Base-by-base conservation (phyloP, 2,329 filamentous ascomycete species). In the Ambrosiella cleistominuta region DNA sequence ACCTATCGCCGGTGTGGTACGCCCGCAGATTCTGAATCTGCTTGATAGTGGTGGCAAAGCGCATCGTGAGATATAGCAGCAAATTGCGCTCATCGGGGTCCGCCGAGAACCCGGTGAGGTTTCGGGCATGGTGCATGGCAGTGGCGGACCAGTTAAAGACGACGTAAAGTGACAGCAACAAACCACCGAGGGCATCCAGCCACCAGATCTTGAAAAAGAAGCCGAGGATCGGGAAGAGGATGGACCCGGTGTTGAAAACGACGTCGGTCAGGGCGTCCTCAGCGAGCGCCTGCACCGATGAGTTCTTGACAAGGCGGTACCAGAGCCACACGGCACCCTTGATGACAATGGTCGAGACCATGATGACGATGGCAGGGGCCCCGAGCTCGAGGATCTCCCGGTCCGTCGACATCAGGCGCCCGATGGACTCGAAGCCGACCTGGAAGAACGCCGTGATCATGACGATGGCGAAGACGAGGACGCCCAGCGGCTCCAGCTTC, bases 1-100 rank as follows among this genome's bases (percentile, higher is more conserved):
- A 75, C 72, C 89, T 90, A 68, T 93, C 88, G 35, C 88, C 88
- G 0, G 83, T 82, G 65, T 94, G 88, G 67, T 93, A 94, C 1
- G 88, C 88, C 63, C 89, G 83, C 58, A 93, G 72, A 38, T 88
- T 88, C 67, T 93, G 88, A 61, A 94, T 93, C 67, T 88, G 83
- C 66, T 81, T 82, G 66, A 96, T 94, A 11, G 86, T 85, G 63
- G 86, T 88, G 51, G 89, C 89, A 67, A 95, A 95, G 17, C 90
- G 85, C 86, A 95, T 95, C 1, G 89, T 93, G 64, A 95, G 78
- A 70, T 96, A 96, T 0, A 95, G 75, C 19, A 95, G 70, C 61
- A 95, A 80, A 66, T 93, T 95, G 37, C 89, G 79, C 71, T 93
- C 84, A 64, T 91, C 86, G 0, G 86, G 83, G 1, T 82, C 81